phyloP scores from a whole-genome alignment of 1,284 basidiomycete genomes.

The Inonotus hispidus region DNA sequence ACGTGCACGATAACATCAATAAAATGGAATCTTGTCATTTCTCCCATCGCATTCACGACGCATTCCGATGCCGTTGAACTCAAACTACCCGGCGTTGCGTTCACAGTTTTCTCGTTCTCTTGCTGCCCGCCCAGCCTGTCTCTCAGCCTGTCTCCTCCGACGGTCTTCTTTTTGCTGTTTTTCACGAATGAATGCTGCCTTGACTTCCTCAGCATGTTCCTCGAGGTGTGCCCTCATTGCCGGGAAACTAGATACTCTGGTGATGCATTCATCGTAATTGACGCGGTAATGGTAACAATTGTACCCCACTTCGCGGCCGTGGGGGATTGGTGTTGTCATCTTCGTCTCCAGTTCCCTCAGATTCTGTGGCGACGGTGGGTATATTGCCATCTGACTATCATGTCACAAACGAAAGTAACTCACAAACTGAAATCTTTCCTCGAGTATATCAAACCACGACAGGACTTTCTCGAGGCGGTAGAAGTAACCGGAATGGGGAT shows the following conservation, averaged over 20 bases:
- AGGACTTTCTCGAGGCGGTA: slow-evolving; percentile 72
- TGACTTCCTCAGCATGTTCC: slow-evolving; percentile 1
- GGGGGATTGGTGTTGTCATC: not conserved
- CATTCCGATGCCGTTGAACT: too few relatives aligned
- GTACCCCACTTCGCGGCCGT: not conserved
- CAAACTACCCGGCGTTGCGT: too few relatives aligned
- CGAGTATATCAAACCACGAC: slow-evolving; percentile 58
- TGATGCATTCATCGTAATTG: too few relatives aligned
- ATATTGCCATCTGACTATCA: not conserved
- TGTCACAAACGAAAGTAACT: not conserved
- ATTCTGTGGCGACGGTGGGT: not conserved
- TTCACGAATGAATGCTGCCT: not conserved
- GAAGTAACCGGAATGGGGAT: slow-evolving; percentile 85
- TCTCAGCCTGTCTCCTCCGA: not conserved
- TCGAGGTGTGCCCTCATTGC: slow-evolving; percentile 7
- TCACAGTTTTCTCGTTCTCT: too few relatives aligned
- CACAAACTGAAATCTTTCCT: not conserved
- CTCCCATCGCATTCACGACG: too few relatives aligned
- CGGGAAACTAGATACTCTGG: not conserved
- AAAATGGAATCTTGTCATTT: too few relatives aligned
- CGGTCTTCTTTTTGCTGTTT: not conserved
- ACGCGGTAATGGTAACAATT: not conserved
- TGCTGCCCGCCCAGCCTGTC: not conserved
- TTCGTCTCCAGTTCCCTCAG: not conserved
- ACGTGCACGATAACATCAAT: too few relatives aligned